Conservation (phyloP, 2,329 filamentous ascomycete genomes). For the Clonostachys rosea region DNA sequence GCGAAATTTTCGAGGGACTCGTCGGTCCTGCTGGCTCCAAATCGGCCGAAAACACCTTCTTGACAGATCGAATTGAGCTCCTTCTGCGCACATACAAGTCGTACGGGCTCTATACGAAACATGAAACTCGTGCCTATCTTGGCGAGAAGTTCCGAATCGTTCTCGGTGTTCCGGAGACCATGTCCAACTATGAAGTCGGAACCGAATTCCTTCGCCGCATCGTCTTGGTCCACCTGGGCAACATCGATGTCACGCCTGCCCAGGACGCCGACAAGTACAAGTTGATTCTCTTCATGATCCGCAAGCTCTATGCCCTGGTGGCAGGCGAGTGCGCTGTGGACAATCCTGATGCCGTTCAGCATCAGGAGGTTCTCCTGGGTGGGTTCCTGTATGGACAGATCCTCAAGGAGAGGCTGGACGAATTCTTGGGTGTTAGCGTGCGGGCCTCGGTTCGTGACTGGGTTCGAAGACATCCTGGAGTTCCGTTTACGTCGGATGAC, state of each 20-base stretch:
- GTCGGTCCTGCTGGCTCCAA: slow-evolving; percentile 74
- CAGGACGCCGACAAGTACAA: slow-evolving; percentile 92
- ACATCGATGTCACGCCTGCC: slow-evolving; percentile 74
- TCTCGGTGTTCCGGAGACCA: slow-evolving; percentile 75
- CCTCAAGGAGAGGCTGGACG: slow-evolving; percentile 89
- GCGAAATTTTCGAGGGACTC: slow-evolving; percentile 92
- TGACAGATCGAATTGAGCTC: slow-evolving; percentile 91
- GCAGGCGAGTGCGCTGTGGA: slow-evolving; percentile 90
- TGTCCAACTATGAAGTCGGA: slow-evolving; percentile 84
- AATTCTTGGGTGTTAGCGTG: slow-evolving; percentile 63
- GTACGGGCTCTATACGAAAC: slow-evolving; percentile 78
- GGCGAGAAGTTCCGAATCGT: slow-evolving; percentile 90
- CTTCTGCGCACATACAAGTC: slow-evolving; percentile 89
- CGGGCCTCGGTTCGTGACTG: slow-evolving; percentile 52
- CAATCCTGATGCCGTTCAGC: slow-evolving; percentile 94
- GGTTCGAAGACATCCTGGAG: slow-evolving; percentile 49
- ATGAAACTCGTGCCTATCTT: slow-evolving; percentile 79
- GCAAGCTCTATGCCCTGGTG: slow-evolving; percentile 90
- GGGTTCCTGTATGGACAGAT: slow-evolving; percentile 95
- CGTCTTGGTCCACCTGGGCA: slow-evolving; percentile 87
- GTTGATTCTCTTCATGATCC: slow-evolving; percentile 90
- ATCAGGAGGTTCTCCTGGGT: slow-evolving; percentile 90
- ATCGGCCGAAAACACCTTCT: slow-evolving; percentile 81
- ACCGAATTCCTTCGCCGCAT: slow-evolving; percentile 87
- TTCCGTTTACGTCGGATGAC: slow-evolving; percentile 70